phyloP scores from a whole-genome alignment of 2,329 filamentous ascomycete species.

The Trichophyton benhamiae region DNA sequence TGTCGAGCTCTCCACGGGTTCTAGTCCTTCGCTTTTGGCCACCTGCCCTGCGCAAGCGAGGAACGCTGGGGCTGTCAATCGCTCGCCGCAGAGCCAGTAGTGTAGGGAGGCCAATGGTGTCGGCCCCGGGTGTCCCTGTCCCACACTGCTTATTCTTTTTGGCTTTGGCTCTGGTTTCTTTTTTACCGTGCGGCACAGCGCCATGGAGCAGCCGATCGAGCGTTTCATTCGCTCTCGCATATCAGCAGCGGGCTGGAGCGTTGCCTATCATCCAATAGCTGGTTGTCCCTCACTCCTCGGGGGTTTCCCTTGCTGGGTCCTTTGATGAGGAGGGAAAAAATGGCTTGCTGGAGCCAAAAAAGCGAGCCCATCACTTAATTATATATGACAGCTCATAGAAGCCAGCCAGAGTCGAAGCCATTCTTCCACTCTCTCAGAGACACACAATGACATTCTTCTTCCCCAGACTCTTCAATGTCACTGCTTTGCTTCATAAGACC shows the following conservation, averaged over 20 bases:
- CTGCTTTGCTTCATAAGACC: background rate
- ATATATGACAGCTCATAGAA: background rate
- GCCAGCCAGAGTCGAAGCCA: background rate
- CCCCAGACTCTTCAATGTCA: background rate
- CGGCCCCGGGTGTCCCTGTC: background rate
- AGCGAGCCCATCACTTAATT: background rate
- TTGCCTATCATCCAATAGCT: background rate
- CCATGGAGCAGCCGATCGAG: background rate
- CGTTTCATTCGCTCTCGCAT: background rate
- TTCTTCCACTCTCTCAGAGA: background rate
- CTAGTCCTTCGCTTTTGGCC: background rate
- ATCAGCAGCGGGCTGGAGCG: background rate
- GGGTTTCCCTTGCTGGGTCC: background rate
- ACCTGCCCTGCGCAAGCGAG: background rate
- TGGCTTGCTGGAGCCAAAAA: background rate
- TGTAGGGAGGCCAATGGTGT: background rate
- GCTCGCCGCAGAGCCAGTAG: too few relatives aligned
- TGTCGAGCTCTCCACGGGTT: background rate
- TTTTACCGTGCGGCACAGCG: background rate
- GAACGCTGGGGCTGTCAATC: background rate
- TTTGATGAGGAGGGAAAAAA: background rate
- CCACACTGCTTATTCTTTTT: background rate
- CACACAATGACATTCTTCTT: background rate
- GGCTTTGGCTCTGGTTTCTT: background rate
- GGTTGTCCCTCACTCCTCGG: background rate